Base-by-base conservation (phyloP, 148 eudicot genomes). In the Rhododendron molle region DNA sequence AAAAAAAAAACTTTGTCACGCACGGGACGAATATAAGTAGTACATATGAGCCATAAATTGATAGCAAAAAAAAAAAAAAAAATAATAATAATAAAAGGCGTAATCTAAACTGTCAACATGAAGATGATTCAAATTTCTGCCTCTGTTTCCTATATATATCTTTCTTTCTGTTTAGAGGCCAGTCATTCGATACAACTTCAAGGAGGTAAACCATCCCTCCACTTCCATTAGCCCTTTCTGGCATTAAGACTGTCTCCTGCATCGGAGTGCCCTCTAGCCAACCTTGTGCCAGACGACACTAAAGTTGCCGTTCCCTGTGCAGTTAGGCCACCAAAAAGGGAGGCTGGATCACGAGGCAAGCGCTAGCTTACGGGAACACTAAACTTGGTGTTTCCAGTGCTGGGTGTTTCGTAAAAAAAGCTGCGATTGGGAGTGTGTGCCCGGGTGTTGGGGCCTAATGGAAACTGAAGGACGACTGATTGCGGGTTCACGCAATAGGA, bases 401-500 rank as follows among this genome's bases (percentile, higher is more conserved):
- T 49, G 52, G 52, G 52, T 49, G 52, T 49, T 49, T 10, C 15
- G 52, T 49, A 49, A 49, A 52, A 1, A 52, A 52, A 52, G 18
- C 56, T 14, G 56, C 3, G 16, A 52, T 14, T 13, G 56, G 15
- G 67, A 1, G 60, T 30, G 78, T 69, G 21, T 47, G 4, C 2
- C 34, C 16, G 43, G 7, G 86, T 76, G 80, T 36, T 16, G 47
- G 28, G 13, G 81, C 11, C 81, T 80, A 44, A 93, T 93, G 95
- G 94, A 91, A 85, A 89, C 94, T 54, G 88, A 88, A 81, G 96
- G 96, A 21, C 84, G 93, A 80, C 94, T 93, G 38, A 87, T 93
- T 85, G 96, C 94, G 21, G 96, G 96, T 85, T 93, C 96, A 82
- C 96, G 90, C 78, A 91, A 91, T 47, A 88, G 96, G 87, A 93